Evolutionary conservation across 1,284 basidiomycete species (phyloP), one percentile per base, ranked within the genome.

Genomic region (Mycosarcoma mackinlayi): DNA sequence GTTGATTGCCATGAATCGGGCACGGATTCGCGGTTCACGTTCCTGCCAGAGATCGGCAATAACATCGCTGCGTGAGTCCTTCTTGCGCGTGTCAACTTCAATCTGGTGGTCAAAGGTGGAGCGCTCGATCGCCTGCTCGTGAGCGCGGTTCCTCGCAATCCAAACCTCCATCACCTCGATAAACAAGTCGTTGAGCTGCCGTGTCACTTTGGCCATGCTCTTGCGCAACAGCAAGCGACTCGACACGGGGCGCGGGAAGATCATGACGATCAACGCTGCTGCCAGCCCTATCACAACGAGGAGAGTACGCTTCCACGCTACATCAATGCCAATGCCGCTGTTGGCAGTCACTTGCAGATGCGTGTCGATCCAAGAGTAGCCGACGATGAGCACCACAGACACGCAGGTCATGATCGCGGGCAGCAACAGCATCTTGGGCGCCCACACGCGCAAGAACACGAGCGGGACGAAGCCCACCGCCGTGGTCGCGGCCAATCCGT

Each of bases 321-420:
- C 83, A 3, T 80, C 81, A 77, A 83, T 86, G 0, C 86, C 86
- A 66, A 48, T 83, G 28, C 72, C 83, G 64, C 67, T 77, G 46
- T 60, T 84, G 37, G 52, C 80, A 8, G 34, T 19, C 18, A 69
- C 55, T 6, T 67, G 61, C 16, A 75, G 60, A 24, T 64, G 60
- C 9, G 67, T 56, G 44, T 78, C 75, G 46, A 75, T 75, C 65
- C 73, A 76, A 1, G 56, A 52, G 60, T 80, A 68, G 41, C 79
- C 65, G 38, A 79, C 62, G 44, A 82, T 59, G 7, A 79, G 50
- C 23, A 86, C 86, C 13, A 87, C 82, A 0, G 91, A 92, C 1
- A 93, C 88, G 59, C 89, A 88, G 64, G 89, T 88, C 54, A 94
- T 88, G 50, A 92, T 85, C 24, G 70, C 81, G 53, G 88, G 88